These are phyloP conservation scores for Pyrus communis DNA, from an alignment of 306 rosid species.

Conservation along the genomic window DNA sequence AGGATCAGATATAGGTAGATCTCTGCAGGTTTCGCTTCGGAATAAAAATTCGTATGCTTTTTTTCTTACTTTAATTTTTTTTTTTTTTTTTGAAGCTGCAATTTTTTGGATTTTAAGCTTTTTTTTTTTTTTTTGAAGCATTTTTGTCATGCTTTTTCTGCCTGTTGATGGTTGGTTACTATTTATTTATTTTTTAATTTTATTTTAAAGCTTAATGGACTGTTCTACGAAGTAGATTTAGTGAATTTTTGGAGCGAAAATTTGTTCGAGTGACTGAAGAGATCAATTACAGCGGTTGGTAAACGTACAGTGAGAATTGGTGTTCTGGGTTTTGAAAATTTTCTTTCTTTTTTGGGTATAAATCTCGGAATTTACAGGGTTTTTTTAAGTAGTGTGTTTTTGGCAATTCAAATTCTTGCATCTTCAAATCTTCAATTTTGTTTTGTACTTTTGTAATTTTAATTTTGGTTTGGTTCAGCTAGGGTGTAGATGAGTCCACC, in stretches of 20 bases:
- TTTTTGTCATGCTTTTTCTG: not conserved
- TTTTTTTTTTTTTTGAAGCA: no score
- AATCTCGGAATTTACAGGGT: not conserved
- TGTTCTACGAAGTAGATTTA: not conserved
- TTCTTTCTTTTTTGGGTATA: not conserved
- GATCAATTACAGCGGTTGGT: not conserved
- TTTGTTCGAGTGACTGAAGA: not conserved
- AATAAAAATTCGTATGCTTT: not conserved
- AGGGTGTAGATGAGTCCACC: conserved; percentile 43
- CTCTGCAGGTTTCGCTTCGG: not conserved
- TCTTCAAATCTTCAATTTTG: not conserved
- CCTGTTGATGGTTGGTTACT: not conserved
- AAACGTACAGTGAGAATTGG: not conserved
- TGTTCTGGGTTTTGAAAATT: not conserved
- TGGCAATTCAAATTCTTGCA: not conserved
- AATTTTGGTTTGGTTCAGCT: conserved; percentile 9
- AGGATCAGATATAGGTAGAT: conserved; percentile 12
- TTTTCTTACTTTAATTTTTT: not conserved
- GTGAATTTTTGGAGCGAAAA: not conserved
- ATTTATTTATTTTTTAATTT: not conserved
- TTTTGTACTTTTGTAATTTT: not conserved
- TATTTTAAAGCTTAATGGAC: not conserved
- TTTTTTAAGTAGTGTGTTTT: not conserved
- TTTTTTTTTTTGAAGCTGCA: not conserved
- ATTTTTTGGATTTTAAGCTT: not conserved